These are phyloP conservation scores for Eimeria acervulina DNA, from an alignment of 169 alveolate species.

Conservation along the genomic window DNA sequence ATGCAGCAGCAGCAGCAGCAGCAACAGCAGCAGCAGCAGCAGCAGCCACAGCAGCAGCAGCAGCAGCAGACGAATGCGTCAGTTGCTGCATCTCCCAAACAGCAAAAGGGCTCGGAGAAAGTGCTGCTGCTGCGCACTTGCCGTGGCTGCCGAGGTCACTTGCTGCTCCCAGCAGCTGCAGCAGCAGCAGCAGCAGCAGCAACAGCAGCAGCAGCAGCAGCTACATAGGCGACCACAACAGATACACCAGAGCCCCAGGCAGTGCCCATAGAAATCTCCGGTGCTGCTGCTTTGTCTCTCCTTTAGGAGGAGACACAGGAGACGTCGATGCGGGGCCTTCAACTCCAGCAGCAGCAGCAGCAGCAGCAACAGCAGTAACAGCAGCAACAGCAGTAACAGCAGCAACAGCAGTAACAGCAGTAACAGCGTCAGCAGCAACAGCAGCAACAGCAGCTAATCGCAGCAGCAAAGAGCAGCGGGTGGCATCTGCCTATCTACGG, in stretches of 20 bases:
- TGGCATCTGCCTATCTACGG: neutral
- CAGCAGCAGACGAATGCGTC: neutral
- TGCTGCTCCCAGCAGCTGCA: neutral
- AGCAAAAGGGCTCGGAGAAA: neutral
- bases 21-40: slow-evolving; percentile 4
- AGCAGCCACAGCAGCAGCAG: slow-evolving; percentile 33
- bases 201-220: slow-evolving; percentile 7
- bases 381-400: neutral
- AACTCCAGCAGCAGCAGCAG: slow-evolving; percentile 10
- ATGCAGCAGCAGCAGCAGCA: slow-evolving; percentile 41
- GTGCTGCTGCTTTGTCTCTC: slow-evolving; percentile 49
- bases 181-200: slow-evolving; percentile 40
- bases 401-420: neutral
- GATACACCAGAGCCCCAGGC: neutral
- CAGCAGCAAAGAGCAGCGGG: neutral
- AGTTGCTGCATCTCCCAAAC: neutral
- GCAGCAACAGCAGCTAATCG: neutral
- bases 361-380: slow-evolving; percentile 20
- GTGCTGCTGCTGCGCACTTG: neutral
- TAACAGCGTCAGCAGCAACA: neutral
- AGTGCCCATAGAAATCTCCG: neutral
- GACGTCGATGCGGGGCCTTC: neutral
- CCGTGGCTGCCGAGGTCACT: neutral
- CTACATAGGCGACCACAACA: neutral
- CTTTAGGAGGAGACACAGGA: slow-evolving; percentile 41